Base-by-base conservation (phyloP, 1,139 yeast genomes). In the Sugiyamaella xylanicola region DNA sequence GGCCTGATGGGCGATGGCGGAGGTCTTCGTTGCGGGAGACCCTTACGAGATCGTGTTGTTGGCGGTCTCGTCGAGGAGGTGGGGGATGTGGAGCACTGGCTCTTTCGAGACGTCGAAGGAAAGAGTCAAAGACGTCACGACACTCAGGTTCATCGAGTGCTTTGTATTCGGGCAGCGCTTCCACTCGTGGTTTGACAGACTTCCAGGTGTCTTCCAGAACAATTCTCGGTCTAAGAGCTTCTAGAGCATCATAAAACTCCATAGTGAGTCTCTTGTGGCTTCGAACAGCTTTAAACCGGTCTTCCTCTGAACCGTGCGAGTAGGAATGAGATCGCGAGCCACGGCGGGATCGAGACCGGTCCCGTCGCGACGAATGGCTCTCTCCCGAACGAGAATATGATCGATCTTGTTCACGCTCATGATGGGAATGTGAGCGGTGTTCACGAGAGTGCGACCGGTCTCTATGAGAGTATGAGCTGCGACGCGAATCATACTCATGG, bases 131-230 rank as follows among this genome's bases (percentile, higher is more conserved):
- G 7, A 74, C 72, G 32, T 58, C 53, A 22, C 75, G 59, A 2
- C 62, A 51, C n/a, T 68, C 70, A 11, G 73, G 74, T 45, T 70
- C 69, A 1, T 68, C 72, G 2, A 79, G 59, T 1, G 73, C 74
- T 37, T 58, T 53, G 57, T 65, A 77, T 60, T 77, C 79, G 1
- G 68, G 68, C 1, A 68, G 59, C 9, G 65, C 55, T 42, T 64
- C 60, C 7, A 79, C 57, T 16, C 72, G 66, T 9, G 67, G 63
- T 55, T 66, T 64, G 4, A 73, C 71, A 3, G 63, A 68, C n/a
- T 72, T 77, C 77, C 79, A 77, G 1, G 69, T 65, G 15, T 68
- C 70, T 1, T 67, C 68, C 15, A 65, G 58, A 5, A 60, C 56
- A 8, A 66, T 58, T 1, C 69, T 71, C 13, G 74, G 72, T 39